Conservation (phyloP, 208 protist species). For the Eutreptiella sp. region DNA sequence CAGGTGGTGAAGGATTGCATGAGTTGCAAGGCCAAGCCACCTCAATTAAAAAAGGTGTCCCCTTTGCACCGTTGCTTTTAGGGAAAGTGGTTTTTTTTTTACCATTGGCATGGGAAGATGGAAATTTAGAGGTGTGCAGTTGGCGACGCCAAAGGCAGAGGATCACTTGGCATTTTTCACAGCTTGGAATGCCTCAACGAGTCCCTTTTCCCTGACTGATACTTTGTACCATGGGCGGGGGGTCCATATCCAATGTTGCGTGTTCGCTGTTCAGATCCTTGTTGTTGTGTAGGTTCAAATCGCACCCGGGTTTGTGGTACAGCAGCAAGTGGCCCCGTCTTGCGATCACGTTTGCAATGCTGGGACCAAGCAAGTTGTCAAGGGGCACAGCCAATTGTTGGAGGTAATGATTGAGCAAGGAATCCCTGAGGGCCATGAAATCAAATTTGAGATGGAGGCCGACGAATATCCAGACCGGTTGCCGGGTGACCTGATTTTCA, state of each 20-base stretch:
- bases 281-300: too few relatives aligned
- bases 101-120: too few relatives aligned
- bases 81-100: too few relatives aligned
- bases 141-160: too few relatives aligned
- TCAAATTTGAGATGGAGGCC: conserved; percentile 73
- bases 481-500: conserved; percentile 67
- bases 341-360: too few relatives aligned
- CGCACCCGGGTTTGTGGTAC: conserved; percentile 18
- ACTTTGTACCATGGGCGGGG: too few relatives aligned
- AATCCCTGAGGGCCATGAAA: conserved; percentile 49
- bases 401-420: conserved; percentile 62
- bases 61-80: conserved; percentile 62
- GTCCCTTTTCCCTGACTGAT: too few relatives aligned
- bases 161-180: too few relatives aligned
- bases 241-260: too few relatives aligned
- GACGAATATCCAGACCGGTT: conserved; percentile 63
- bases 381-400: conserved; percentile 37
- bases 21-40: conserved; percentile 66
- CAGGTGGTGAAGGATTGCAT: conserved; percentile 64
- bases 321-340: conserved; percentile 16
- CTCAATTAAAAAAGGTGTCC: conserved; percentile 59
- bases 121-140: too few relatives aligned
- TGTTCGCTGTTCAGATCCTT: too few relatives aligned
- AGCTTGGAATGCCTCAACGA: too few relatives aligned
- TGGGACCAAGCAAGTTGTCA: conserved; percentile 51